Evolutionary conservation across 2,329 filamentous ascomycete genomes (phyloP).

Genomic region (Reticulascus tulasneorum): DNA sequence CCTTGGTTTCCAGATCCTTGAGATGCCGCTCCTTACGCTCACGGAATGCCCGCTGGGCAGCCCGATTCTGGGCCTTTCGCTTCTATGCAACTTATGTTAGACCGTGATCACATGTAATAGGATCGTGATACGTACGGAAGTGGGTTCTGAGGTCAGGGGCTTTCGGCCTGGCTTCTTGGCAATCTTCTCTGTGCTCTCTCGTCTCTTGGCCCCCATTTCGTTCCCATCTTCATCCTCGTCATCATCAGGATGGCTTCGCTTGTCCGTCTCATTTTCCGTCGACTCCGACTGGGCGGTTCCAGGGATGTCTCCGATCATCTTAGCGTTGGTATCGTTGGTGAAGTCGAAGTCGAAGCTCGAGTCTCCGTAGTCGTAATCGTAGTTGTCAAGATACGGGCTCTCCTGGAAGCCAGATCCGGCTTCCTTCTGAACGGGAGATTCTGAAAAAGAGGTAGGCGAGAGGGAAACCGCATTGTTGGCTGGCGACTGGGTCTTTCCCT

Average conservation of each 20-base stretch:
- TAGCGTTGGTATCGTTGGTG: slow-evolving; percentile 39
- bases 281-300: slow-evolving; percentile 55
- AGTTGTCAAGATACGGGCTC: slow-evolving; percentile 75
- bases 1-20: slow-evolving; percentile 77
- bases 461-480: slow-evolving; percentile 36
- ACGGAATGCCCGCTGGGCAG: slow-evolving; percentile 87
- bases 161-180: slow-evolving; percentile 96
- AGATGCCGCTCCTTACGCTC: slow-evolving; percentile 92
- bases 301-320: slow-evolving; percentile 75
- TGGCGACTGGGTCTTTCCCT: slow-evolving; percentile 30
- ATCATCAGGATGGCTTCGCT: slow-evolving; percentile 69
- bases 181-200: slow-evolving; percentile 78
- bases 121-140: slow-evolving; percentile 63
- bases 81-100: slow-evolving; percentile 52
- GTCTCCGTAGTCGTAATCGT: slow-evolving; percentile 75
- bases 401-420: slow-evolving; percentile 57
- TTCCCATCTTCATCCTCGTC: slow-evolving; percentile 58
- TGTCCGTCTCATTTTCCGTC: slow-evolving; percentile 60
- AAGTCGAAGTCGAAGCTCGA: slow-evolving; percentile 72
- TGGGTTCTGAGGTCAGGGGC: slow-evolving; percentile 91
- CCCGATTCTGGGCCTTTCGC: slow-evolving; percentile 92
- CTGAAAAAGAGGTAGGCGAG: slow-evolving; percentile 46
- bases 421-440: slow-evolving; percentile 42
- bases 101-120: not conserved
- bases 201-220: slow-evolving; percentile 59